phyloP scores from a whole-genome alignment of 306 rosid genomes.

The Malus orientalis region DNA sequence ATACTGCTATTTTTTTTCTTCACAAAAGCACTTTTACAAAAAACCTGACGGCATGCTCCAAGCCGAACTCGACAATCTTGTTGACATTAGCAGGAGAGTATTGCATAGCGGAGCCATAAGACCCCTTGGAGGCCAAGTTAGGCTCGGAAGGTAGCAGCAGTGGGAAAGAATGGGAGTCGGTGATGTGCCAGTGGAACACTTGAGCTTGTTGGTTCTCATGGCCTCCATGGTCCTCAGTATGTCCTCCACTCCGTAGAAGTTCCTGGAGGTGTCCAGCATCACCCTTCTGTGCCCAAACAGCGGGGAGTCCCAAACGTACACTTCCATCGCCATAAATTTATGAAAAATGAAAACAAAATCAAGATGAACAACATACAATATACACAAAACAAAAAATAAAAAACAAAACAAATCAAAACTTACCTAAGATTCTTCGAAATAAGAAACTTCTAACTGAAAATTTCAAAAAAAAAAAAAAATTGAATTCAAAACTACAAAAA shows the following conservation, averaged over 20 bases:
- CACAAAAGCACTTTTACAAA: no score
- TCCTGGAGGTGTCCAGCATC: constrained; percentile 72
- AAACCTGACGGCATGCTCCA: constrained; percentile 64
- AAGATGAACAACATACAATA: no score
- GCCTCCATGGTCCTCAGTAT: constrained; percentile 56
- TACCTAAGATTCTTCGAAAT: no score
- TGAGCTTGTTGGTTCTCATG: constrained; percentile 73
- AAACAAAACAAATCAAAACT: no score
- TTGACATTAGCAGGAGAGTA: constrained; percentile 53
- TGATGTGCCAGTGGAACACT: constrained; percentile 88
- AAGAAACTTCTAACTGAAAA: no score
- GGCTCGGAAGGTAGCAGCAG: constrained; percentile 69
- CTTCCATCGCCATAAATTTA: constrained; percentile 21
- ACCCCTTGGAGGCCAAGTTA: constrained; percentile 52
- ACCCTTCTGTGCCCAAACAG: constrained; percentile 50
- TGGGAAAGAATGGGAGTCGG: constrained; percentile 85
- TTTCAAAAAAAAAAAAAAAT: no score
- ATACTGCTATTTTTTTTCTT: no score
- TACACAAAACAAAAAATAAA: no score
- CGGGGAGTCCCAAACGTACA: constrained; percentile 50
- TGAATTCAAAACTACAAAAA: no score
- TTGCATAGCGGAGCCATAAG: constrained; percentile 60
- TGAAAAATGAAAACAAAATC: no score
- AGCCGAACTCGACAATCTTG: constrained; percentile 49
- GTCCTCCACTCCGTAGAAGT: constrained; percentile 48